phyloP scores from a whole-genome alignment of 179 eudicot species.

The Spergularia azorica region DNA sequence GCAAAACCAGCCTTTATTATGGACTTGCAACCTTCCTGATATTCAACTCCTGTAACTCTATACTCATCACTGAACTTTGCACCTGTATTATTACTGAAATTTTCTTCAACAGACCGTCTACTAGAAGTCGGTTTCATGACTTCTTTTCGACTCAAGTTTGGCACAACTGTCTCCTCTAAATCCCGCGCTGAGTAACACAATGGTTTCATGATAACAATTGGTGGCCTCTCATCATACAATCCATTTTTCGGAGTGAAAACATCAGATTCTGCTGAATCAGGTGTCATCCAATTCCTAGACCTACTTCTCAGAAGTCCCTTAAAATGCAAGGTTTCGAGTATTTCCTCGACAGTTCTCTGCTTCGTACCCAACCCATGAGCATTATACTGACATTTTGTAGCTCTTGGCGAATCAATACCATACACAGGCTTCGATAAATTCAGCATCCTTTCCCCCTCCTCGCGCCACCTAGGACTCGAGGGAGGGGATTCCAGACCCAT shows the following conservation, averaged over 20 bases:
- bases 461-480: conserved; percentile 31
- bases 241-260: conserved; percentile 14
- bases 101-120: conserved; percentile 28
- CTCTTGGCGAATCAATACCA: conserved; percentile 53
- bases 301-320: conserved; percentile 55
- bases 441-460: conserved; percentile 29
- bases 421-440: conserved; percentile 39
- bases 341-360: conserved; percentile 49
- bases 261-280: conserved; percentile 23
- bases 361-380: conserved; percentile 38
- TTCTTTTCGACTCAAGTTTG: conserved; percentile 23
- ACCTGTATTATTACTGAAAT: conserved; percentile 6
- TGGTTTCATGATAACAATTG: conserved; percentile 79
- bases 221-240: conserved; percentile 46
- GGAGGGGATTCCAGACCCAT: conserved; percentile 74
- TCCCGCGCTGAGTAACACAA: conserved; percentile 26
- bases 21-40: conserved; percentile 20
- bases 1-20: conserved; percentile 29
- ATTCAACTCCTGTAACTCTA: conserved; percentile 22
- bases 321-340: conserved; percentile 54
- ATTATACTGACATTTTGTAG: conserved; percentile 38
- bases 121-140: conserved; percentile 28
- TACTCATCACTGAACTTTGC: conserved; percentile 27
- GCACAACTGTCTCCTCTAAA: conserved; percentile 24
- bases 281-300: conserved; percentile 22